Base-by-base conservation (phyloP, 345 rosid species). In the Citrus trifoliata region DNA sequence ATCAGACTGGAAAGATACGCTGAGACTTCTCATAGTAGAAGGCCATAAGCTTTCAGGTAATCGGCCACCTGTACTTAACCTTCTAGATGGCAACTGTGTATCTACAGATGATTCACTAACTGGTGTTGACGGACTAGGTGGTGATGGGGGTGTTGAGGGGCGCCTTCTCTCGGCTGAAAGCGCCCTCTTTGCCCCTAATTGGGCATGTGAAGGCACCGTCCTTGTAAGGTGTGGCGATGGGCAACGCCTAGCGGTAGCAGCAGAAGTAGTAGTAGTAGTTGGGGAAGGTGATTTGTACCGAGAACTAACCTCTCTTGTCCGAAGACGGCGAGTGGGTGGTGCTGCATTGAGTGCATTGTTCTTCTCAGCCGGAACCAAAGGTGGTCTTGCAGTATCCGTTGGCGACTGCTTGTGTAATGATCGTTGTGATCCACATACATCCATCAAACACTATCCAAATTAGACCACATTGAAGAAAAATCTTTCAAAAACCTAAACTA, bases 21-120 rank as follows among this genome's bases (percentile, higher is more conserved):
- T 96, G 76, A 94, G 97, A 86, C 97, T 96, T 86, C 99, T 88
- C 98, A 96, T 96, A 16, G 99, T 96, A 70, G 99, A 96, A 80
- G 99, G 99, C 99, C 99, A 96, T 87, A 96, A 87, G 80, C 97
- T 83, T 84, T 96, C 99, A 7, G 95, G 93, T 82, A 93, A 81
- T 75, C 92, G 87, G 60, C 93, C 92, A 35, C 87, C 92, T 21
- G 83, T 79, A 71, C 88, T 87, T 71, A 87, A 73, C 88, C 93
- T 90, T 85, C 98, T 89, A 76, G 93, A 83, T 61, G 90, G 78
- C 66, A 86, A 75, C 32, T 86, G 88, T 70, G 80, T 76, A 82
- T 90, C 88, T n/a, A 86, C 76, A 71, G 87, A 89, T 75, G 85
- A 83, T 24, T 93, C 99, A 65, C 82, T 83, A 78, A 93, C 89